Percentiles rank a stretch among this genome's conserved stretches.
These are phyloP conservation scores for Fusarium citri DNA, from an alignment of 2,329 filamentous ascomycete species.

Conservation along the genomic window DNA sequence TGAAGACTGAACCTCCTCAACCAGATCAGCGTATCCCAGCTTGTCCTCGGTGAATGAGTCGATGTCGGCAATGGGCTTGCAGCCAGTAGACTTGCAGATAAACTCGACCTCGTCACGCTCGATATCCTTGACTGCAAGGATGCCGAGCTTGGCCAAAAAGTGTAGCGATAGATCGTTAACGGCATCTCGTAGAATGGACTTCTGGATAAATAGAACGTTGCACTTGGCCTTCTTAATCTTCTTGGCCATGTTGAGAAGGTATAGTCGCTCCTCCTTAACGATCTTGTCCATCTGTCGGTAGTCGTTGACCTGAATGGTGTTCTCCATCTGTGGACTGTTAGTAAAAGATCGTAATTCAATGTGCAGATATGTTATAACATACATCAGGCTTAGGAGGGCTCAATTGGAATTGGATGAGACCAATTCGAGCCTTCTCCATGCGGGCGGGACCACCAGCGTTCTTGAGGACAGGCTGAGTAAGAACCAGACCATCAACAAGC, in stretches of 20 bases:
- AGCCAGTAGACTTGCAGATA: constrained; percentile 98
- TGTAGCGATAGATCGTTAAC: constrained; percentile 98
- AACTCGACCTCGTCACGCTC: constrained; percentile 99
- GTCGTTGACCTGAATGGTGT: constrained; percentile 98
- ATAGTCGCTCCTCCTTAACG: constrained; percentile 97
- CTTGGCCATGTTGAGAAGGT: constrained; percentile 98
- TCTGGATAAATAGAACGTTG: constrained; percentile 97
- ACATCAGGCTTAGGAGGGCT: constrained; percentile 97
- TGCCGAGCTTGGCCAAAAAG: constrained; percentile 97
- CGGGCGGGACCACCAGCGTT: constrained; percentile 88
- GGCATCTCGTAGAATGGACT: constrained; percentile 96
- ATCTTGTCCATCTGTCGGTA: constrained; percentile 99
- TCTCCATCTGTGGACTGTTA: constrained; percentile 81
- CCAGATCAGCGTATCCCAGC: constrained; percentile 89
- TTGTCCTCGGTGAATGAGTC: constrained; percentile 99
- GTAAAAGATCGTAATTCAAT: constrained; percentile 1
- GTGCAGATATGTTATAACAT: constrained; percentile 52
- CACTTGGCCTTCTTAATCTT: constrained; percentile 99
- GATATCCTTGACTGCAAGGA: constrained; percentile 95
- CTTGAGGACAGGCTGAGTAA: constrained; percentile 94
- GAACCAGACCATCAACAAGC: constrained; percentile 92
- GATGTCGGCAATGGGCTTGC: constrained; percentile 98
- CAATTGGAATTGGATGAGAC: constrained; percentile 97
- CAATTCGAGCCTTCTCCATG: constrained; percentile 98
- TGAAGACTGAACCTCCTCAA: constrained; percentile 89